phyloP scores from a whole-genome alignment of 2,329 filamentous ascomycete species.

The Exophiala mesophila region DNA sequence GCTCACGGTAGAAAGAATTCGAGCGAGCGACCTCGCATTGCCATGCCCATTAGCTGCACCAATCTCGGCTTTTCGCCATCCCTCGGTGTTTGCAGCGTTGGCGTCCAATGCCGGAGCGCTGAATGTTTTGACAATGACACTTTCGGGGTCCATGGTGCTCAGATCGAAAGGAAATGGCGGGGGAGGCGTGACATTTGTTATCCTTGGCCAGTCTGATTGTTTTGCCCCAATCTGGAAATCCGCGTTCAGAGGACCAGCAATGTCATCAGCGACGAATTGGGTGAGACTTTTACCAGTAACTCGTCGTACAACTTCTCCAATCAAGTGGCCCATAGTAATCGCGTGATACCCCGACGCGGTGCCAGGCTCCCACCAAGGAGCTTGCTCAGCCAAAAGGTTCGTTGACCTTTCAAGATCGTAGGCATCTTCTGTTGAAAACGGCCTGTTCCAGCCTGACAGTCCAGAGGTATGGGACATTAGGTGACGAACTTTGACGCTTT shows the following conservation, averaged over 20 bases:
- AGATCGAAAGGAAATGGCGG: slow-evolving; percentile 14
- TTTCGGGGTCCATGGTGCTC: slow-evolving; percentile 7
- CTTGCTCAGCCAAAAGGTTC: slow-evolving; percentile 35
- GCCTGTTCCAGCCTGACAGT: slow-evolving; percentile 31
- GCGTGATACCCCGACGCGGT: slow-evolving; percentile 41
- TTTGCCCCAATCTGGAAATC: slow-evolving; percentile 22
- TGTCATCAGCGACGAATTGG: slow-evolving; percentile 22
- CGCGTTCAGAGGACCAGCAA: slow-evolving; percentile 18
- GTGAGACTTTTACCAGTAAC: slow-evolving; percentile 16
- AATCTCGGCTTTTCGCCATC: slow-evolving; percentile 30
- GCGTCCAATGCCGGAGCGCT: slow-evolving; percentile 11
- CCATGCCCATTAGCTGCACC: slow-evolving; percentile 42
- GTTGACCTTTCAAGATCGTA: slow-evolving; percentile 31
- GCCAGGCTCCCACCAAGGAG: slow-evolving; percentile 43
- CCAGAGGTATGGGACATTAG: slow-evolving; percentile 17
- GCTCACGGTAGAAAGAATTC: slow-evolving; percentile 17
- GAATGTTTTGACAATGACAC: slow-evolving; percentile 8
- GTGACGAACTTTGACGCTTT: slow-evolving; percentile 28
- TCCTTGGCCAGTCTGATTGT: slow-evolving; percentile 15
- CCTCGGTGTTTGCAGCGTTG: slow-evolving; percentile 6
- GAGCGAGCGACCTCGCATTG: slow-evolving; percentile 41
- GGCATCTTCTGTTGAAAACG: slow-evolving; percentile 31
- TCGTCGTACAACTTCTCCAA: slow-evolving; percentile 21
- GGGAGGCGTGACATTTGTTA: slow-evolving; percentile 29
- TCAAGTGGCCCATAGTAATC: slow-evolving; percentile 28